Evolutionary conservation across 768 basidiomycete species (phyloP), one percentile per base, ranked within the genome.

Genomic region (Crassisporium funariophilum): DNA sequence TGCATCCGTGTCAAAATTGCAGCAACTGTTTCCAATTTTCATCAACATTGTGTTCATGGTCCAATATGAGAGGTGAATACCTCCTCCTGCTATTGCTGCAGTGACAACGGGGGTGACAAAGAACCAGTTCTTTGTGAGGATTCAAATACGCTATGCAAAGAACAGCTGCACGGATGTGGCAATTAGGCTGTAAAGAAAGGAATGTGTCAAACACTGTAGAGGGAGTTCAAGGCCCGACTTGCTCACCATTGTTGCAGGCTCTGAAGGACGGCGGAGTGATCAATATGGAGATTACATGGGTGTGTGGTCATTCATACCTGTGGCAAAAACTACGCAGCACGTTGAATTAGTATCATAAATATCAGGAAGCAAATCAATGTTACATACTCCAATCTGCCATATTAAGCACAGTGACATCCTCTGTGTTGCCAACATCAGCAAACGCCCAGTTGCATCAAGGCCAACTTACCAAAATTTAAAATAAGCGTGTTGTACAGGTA

Each of bases 81-180:
- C 41, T 41, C 49, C 47, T 35, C 53, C 52, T n/a, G 53, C n/a
- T n/a, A 56, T 15, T 15, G 51, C 19, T 37, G 41, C 41, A 3
- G 44, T n/a, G 10, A 51, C 35, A 4, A 62, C 39, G 8, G 57
- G 10, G 15, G 22, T 24, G 16, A 60, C 41, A 13, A 53, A 35
- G 4, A 47, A 22, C 35, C 42, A 44, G 37, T 50, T 63, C 10
- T 34, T 44, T 9, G 62, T 63, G 1, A 66, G 40, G 13, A 59
- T 52, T 16, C 44, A 47, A 35, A 66, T 53, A 9, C 63, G 54
- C 65, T 63, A 66, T 0, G 73, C 72, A 36, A 75, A 75, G 55
- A 78, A 79, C 4, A 71, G 49, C 39, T 78, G 76, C 7, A 76
- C 74, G 11, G 67, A 52, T 0, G 63, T 47, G 0, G 70, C 72